Base-by-base conservation (phyloP, 208 protist species). In the Trypanosoma platydactyli region DNA sequence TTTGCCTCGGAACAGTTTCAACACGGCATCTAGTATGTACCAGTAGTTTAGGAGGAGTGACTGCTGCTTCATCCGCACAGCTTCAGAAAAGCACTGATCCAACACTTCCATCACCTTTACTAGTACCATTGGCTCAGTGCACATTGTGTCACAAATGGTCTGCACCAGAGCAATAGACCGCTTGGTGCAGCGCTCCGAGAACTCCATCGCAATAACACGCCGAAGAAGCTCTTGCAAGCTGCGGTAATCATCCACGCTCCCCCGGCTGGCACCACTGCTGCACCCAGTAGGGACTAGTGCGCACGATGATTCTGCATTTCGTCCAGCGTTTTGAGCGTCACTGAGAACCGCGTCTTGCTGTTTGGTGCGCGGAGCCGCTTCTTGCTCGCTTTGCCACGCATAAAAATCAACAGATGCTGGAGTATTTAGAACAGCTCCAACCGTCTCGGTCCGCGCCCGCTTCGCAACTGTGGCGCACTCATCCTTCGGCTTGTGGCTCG, bases 71-170 rank as follows among this genome's bases (percentile, higher is more conserved):
- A 3, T 33, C 40, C 52, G 7, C 11, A 69, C 42, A 35, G 64
- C 64, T 5, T 51, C 45, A 5, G 33, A 52, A 45, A 69, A 69
- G 29, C 27, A 54, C 25, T 69, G 40, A 50, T 69, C 45, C 16
- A 69, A 22, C 12, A 61, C 64, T 30, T 69, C 64, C 64, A 69
- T 69, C 27, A 61, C 45, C 45, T 69, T 69, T 11, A 69, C 54
- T 15, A 69, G 27, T 6, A 42, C 64, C 9, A 62, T 30, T 13
- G 64, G 54, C 4, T 41, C 33, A 2, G 35, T 35, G 38, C 64
- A 69, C 7, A 69, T 40, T 15, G 54, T 61, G 16, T 69, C 64
- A 27, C 52, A 60, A 9, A 69, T 54, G 2, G 25, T 54, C 20
- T 41, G 24, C 22, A 60, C 0, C 9, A 69, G 18, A 0, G 64